Evolutionary conservation across 495 filamentous ascomycete genomes (phyloP), one percentile per base, ranked within the genome.

Genomic region (Neurospora sp.): DNA sequence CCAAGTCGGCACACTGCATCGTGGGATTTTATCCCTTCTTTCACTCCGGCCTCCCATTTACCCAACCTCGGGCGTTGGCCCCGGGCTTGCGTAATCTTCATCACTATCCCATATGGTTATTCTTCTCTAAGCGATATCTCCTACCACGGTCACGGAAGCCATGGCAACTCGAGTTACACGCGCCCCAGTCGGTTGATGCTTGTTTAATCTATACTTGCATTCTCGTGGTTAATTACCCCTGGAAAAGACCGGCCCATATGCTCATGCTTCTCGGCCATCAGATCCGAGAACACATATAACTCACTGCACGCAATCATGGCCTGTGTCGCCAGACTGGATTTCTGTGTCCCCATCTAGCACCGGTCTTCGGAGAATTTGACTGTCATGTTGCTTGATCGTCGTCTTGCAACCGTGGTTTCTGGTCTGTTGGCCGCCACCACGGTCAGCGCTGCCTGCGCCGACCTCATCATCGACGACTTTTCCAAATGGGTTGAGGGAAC

Each of bases 381-480:
- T 70, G 70, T 48, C 70, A 81, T 76, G 77, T 70, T 79, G 71
- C 37, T 77, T 69, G 76, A 76, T 69, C 75, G 72, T 40, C 70
- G 74, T 69, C 73, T 80, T 24, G 73, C 75, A 17, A 73, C 74
- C 62, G 78, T 79, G 71, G 54, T 82, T 66, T 78, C 74, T 54
- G 75, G 73, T 69, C 77, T 81, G 9, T 73, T 72, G 73, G 69
- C 75, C 37, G 77, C 76, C 74, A 36, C 76, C 45, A 48, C 70
- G 39, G 78, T 70, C 70, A 72, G 39, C 13, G 80, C 80, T n/a
- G 83, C 82, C 34, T 90, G 88, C 79, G 83, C 79, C 36, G 83
- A 87, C 73, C 78, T 90, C 10, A 45, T 88, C n/a, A 81, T 90
- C 73, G 88, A 90, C 76, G 81, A 90, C 79, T 90, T 88, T 77